Evolutionary conservation across 176 grass and related monocot species (phyloP).

Genomic region (Carex littledalei): DNA sequence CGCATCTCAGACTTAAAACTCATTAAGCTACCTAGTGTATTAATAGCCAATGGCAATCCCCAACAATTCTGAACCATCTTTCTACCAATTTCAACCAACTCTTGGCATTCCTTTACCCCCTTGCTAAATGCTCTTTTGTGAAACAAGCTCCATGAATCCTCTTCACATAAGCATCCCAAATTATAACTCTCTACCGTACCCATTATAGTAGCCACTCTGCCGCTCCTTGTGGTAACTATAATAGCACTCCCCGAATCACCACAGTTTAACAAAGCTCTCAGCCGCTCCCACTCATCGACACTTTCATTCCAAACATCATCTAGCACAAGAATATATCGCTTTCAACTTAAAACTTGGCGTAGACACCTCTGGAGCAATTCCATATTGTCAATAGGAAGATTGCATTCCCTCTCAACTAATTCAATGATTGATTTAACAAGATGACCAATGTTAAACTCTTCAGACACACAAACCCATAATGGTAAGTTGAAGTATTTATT

Average conservation of each 20-base stretch:
- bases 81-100: constrained; percentile 8
- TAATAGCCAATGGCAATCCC: constrained; percentile 27
- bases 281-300: background rate
- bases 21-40: constrained; percentile 29
- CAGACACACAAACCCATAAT: constrained; percentile 38
- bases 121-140: constrained; percentile 21
- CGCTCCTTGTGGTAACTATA: constrained; percentile 28
- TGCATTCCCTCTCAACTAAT: background rate
- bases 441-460: constrained; percentile 7
- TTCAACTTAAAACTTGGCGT: background rate
- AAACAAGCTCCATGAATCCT: constrained; percentile 31
- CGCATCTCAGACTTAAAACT: background rate
- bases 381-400: background rate
- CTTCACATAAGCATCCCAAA: background rate
- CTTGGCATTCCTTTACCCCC: background rate
- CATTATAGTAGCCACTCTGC: constrained; percentile 15
- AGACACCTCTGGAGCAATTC: background rate
- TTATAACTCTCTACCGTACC: background rate
- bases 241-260: constrained; percentile 23
- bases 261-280: constrained; percentile 1
- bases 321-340: constrained; percentile 14
- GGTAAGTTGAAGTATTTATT: constrained; percentile 6
- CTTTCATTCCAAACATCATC: constrained; percentile 47
- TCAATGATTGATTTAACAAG: constrained; percentile 21
- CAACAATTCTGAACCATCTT: constrained; percentile 16